phyloP scores from a whole-genome alignment of 257 asterid species.

The Forsythia suspensa region DNA sequence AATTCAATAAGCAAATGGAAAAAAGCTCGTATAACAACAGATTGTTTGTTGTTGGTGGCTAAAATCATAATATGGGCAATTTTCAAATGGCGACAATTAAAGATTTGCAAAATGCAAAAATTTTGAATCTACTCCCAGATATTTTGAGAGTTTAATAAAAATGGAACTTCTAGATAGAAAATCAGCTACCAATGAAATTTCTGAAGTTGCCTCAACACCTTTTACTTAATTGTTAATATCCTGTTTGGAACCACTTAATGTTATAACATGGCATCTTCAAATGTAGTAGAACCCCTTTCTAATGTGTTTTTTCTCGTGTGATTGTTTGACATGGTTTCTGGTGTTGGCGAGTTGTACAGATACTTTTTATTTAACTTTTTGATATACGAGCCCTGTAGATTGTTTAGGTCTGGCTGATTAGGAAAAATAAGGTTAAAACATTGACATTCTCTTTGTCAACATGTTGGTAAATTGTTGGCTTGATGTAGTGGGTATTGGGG shows the following conservation, averaged over 20 bases:
- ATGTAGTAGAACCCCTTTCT: neutral
- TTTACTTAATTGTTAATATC: neutral
- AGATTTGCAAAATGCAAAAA: constrained; percentile 5
- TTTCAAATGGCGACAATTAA: constrained; percentile 8
- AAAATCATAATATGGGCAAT: neutral
- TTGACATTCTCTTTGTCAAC: neutral
- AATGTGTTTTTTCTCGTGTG: neutral
- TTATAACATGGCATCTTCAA: neutral
- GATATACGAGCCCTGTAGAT: neutral
- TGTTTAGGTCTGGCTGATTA: neutral
- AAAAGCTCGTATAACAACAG: neutral
- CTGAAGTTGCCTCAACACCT: neutral
- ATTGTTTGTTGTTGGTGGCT: neutral
- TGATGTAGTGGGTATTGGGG: neutral
- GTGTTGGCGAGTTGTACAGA: neutral
- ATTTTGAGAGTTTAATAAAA: neutral
- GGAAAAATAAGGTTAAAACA: neutral
- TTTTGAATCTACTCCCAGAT: neutral
- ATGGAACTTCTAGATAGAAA: neutral
- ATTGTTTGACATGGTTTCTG: neutral
- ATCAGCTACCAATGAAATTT: neutral
- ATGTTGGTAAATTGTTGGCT: neutral
- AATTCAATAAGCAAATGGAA: constrained; percentile 1
- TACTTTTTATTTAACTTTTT: neutral
- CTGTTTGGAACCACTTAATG: neutral